These are phyloP conservation scores for Thamnidium elegans DNA, from an alignment of 192 early-diverging fungal species.

Conservation along the genomic window DNA sequence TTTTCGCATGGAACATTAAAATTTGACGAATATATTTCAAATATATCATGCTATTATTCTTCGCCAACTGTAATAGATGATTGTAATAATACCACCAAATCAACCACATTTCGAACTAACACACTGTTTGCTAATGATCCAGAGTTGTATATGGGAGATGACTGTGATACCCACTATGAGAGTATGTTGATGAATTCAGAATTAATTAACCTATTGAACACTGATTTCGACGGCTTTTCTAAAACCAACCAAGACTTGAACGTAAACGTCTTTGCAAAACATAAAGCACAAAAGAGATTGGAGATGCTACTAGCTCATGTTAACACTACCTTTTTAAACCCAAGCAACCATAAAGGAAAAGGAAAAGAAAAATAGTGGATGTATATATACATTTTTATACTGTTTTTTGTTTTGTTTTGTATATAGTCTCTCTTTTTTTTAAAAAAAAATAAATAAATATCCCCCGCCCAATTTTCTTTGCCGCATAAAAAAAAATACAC, in stretches of 20 bases:
- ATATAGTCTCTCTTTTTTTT: no score
- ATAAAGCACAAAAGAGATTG: neutral
- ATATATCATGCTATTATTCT: neutral
- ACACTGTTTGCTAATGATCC: neutral
- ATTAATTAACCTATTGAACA: neutral
- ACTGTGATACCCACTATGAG: slow-evolving; percentile 6
- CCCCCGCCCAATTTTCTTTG: no score
- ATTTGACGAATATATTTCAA: neutral
- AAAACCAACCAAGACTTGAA: neutral
- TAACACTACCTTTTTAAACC: neutral
- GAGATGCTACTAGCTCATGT: neutral
- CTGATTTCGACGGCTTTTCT: neutral
- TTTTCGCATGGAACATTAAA: no score
- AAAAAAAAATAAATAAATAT: no score
- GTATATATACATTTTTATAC: no score
- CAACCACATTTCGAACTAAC: slow-evolving; percentile 3
- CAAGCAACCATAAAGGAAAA: neutral
- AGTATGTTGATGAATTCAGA: slow-evolving; percentile 7
- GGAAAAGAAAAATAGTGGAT: no score
- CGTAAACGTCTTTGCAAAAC: neutral
- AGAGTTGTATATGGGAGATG: slow-evolving; percentile 2
- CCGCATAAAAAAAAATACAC: no score
- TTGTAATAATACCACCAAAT: no score
- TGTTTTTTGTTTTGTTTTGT: no score
- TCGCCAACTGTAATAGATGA: no score